Evolutionary conservation across 148 eudicot genomes (phyloP).

Genomic region (Fagopyrum esculentum): DNA sequence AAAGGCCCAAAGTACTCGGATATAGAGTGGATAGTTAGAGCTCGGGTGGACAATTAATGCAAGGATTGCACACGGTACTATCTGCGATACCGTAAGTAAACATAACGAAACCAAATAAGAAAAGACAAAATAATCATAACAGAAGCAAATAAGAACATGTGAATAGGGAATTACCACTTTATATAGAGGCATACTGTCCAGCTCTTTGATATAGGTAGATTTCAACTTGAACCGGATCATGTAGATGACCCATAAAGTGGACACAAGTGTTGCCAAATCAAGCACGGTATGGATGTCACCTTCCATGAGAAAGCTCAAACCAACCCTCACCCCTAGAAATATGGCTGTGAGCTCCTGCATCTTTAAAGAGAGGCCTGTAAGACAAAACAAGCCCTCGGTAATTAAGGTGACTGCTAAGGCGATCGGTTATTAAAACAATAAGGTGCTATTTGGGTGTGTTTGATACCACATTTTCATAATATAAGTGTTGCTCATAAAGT

Average conservation of each 20-base stretch:
- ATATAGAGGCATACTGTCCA: slow-evolving; percentile 55
- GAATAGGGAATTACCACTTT: slow-evolving; percentile 46
- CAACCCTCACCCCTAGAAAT: slow-evolving; percentile 42
- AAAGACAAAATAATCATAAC: not conserved
- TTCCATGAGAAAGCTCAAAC: slow-evolving; percentile 40
- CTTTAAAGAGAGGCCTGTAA: slow-evolving; percentile 71
- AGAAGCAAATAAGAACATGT: not conserved
- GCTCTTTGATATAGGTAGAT: slow-evolving; percentile 48
- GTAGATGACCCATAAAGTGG: slow-evolving; percentile 83
- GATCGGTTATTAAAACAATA: not conserved
- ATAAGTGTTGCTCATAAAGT: no score
- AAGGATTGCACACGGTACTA: slow-evolving; percentile 59
- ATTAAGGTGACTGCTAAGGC: not conserved
- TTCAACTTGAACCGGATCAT: slow-evolving; percentile 78
- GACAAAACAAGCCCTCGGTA: not conserved
- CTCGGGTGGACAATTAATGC: slow-evolving; percentile 52
- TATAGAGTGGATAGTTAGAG: slow-evolving; percentile 16
- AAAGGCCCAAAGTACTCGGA: slow-evolving; percentile 55
- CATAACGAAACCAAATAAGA: not conserved
- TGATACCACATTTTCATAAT: no score
- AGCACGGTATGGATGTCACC: slow-evolving; percentile 56
- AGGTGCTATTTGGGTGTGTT: no score
- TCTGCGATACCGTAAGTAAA: slow-evolving; percentile 22
- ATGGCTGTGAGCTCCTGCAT: slow-evolving; percentile 84
- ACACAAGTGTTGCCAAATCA: slow-evolving; percentile 47